Evolutionary conservation across 2,329 filamentous ascomycete genomes (phyloP).

Genomic region (Polychaeton citri): DNA sequence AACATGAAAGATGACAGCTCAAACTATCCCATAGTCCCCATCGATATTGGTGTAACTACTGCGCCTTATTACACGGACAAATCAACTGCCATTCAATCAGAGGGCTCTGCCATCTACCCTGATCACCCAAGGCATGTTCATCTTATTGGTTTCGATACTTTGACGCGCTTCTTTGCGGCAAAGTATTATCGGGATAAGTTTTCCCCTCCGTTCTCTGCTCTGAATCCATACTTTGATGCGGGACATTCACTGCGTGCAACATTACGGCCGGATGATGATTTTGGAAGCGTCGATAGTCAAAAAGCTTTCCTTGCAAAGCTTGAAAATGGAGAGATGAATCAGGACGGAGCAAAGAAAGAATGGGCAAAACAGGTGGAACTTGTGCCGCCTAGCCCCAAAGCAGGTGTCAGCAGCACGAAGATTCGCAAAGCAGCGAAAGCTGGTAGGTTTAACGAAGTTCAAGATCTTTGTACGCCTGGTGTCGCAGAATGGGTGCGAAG

Average conservation of each 20-base stretch:
- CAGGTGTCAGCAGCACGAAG: conserved; percentile 44
- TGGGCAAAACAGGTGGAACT: conserved; percentile 52
- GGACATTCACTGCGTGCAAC: conserved; percentile 50
- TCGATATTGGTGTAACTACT: conserved; percentile 58
- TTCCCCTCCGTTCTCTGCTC: conserved; percentile 35
- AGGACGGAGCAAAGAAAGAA: conserved; percentile 39
- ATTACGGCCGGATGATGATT: conserved; percentile 47
- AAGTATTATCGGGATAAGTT: conserved; percentile 53
- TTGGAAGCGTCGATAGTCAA: conserved; percentile 46
- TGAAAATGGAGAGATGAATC: conserved; percentile 31
- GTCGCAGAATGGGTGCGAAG: conserved; percentile 46
- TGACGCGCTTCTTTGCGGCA: conserved; percentile 59
- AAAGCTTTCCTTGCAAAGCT: conserved; percentile 40
- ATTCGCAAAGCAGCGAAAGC: conserved; percentile 45
- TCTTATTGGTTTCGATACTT: conserved; percentile 62
- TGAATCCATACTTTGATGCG: conserved; percentile 49
- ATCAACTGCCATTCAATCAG: conserved; percentile 42
- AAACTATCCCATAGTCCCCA: conserved; percentile 23
- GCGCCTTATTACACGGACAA: conserved; percentile 66
- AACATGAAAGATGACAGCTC: conserved; percentile 3
- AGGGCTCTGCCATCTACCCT: conserved; percentile 20
- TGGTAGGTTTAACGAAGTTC: conserved; percentile 35
- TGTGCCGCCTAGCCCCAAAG: conserved; percentile 37
- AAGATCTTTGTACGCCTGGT: conserved; percentile 40
- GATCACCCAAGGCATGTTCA: conserved; percentile 44